Base-by-base conservation (phyloP, 1,139 yeast genomes). In the Hansenula anomala region DNA sequence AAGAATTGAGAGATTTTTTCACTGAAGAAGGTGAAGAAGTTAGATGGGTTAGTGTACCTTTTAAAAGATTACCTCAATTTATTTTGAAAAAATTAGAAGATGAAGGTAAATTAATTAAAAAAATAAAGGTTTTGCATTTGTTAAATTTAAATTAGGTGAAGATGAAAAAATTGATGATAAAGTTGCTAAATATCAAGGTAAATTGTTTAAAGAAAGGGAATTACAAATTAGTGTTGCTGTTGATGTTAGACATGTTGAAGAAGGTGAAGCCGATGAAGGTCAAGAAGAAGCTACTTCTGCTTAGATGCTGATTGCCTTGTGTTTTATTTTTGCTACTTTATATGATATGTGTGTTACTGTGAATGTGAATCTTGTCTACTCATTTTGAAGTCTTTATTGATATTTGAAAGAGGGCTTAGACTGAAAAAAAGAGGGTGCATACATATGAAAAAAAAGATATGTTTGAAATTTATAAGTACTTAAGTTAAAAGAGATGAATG, bases 41-140 rank as follows among this genome's bases (percentile, higher is more conserved):
- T 16, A 62, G 63, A 47, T 74, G 78, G 79, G 68, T 76, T 42
- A 76, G 75, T 45, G 75, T 79, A 29, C 85, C 86, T 40, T 60
- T 68, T 36, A 68, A 71, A 52, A 67, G 61, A 42, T 61, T 74
- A 15, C 73, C 78, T 20, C 56, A 50, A 38, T 61, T 60, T 38
- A 48, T 71, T 25, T 61, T 69, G 47, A 59, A 61, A 48, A 65
- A 63, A 49, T 61, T 69, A 48, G 64, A 60, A 47, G 67, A 61
- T 25, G 54, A 59, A 40, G 69, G 68, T 32, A 67, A 64, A 46
- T 55, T 63, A 27, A 49, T 61, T 40, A 63, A 59, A 34, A 67
- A 72, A 48, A 77, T 58, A 76, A 74, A 59, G 85, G 86, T 35
- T 75, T 75, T 60, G 85, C 83, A 4, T 79, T 79, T 60, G 75